Percentiles rank a stretch among this genome's conserved stretches.
Evolutionary conservation across 306 rosid species (phyloP).

Genomic region (Ormosia emarginata): DNA sequence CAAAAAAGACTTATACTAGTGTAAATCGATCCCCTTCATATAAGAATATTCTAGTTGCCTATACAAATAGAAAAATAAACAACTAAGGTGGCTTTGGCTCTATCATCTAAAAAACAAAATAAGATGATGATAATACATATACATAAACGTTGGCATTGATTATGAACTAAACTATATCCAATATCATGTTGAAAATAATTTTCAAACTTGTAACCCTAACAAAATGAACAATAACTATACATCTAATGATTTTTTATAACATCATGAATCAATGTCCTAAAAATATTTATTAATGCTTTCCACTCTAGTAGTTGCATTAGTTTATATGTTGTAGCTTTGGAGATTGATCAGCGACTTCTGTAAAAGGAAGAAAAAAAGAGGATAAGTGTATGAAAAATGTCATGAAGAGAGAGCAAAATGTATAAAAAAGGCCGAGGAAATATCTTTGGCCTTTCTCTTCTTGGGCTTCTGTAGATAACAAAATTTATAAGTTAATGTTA

Average conservation of each 20-base stretch:
- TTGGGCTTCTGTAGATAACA: no score
- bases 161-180: neutral
- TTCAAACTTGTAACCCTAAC: neutral
- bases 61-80: neutral
- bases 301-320: neutral
- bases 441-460: no score
- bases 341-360: neutral
- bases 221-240: no score
- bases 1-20: no score
- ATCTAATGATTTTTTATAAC: no score
- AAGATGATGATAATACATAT: neutral
- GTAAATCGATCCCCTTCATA: no score
- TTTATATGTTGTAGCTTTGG: neutral
- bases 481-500: no score
- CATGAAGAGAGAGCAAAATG: no score
- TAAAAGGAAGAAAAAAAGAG: no score
- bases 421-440: no score
- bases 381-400: no score
- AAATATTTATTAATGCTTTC: neutral
- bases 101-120: neutral
- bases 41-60: constrained; percentile 16
- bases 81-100: neutral
- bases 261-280: no score
- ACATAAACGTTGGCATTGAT: neutral
- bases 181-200: neutral